These are phyloP conservation scores for Eucalyptus polybractea DNA, from an alignment of 345 rosid species.

Conservation along the genomic window DNA sequence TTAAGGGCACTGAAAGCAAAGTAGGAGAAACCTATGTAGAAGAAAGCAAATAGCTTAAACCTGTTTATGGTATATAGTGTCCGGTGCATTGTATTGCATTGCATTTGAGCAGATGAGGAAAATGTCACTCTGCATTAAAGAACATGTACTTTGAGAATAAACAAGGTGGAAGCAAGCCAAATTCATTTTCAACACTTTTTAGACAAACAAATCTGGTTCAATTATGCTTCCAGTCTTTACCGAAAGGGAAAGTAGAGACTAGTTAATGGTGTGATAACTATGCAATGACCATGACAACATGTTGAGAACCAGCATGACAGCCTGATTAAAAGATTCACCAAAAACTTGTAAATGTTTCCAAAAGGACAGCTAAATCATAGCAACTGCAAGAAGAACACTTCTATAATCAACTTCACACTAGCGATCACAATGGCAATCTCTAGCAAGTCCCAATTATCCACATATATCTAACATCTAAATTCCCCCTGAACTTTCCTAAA, in stretches of 20 bases:
- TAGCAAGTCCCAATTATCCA: neutral
- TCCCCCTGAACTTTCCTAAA: neutral
- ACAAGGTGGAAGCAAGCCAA: neutral
- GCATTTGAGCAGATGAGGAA: constrained; percentile 79
- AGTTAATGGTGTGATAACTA: neutral
- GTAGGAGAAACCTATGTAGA: neutral
- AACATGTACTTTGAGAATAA: neutral
- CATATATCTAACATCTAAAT: neutral
- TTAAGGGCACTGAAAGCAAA: neutral
- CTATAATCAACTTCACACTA: neutral
- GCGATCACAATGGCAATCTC: neutral
- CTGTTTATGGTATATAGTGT: constrained; percentile 70
- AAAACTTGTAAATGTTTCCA: neutral
- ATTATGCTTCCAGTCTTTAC: neutral
- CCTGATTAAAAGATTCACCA: neutral
- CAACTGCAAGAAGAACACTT: neutral
- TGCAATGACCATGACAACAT: neutral
- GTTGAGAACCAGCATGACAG: neutral
- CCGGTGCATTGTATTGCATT: constrained; percentile 70
- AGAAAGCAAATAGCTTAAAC: constrained; percentile 2
- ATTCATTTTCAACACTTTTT: neutral
- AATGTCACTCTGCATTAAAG: constrained; percentile 56
- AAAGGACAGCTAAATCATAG: neutral
- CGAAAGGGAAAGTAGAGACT: neutral
- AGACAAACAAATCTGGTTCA: neutral